Base-by-base conservation (phyloP, 768 basidiomycete genomes). In the Boletales sp. region DNA sequence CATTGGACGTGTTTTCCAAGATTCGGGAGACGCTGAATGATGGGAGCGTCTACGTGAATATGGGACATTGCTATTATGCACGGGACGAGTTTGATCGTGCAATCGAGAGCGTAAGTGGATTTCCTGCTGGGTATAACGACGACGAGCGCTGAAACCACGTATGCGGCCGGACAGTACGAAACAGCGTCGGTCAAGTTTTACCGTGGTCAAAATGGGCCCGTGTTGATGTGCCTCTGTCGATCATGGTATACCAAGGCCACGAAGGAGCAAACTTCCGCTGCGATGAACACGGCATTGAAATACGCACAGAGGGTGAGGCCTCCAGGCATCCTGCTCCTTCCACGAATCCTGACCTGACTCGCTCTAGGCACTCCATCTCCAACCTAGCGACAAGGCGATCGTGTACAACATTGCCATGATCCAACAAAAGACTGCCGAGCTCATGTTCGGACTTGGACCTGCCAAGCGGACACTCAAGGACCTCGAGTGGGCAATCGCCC, bases 321-420 rank as follows among this genome's bases (percentile, higher is more conserved):
- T 27, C 6, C 7, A 27, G 4, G 24, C 24, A 27, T 27, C 21
- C 17, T 19, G 14, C 19, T 9, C 40, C 29, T 32, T 47, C 34
- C 46, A 7, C 24, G 24, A 27, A 27, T 27, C 24, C 24, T 27
- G 24, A 27, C 24, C 24, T 27, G 24, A 27, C 24, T 27, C 24
- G 8, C 15, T 14, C 34, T 15, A 97, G 94, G 94, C 94, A 2
- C 74, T 88, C 14, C 86, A 90, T 55, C 69, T 93, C 7, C 84
- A 87, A 56, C 93, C 94, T 0, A 79, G 76, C 48, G 97, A 99
- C 72, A 94, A 94, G 63, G 89, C 92, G 4, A 83, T 87, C 44
- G 53, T 92, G 38, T 98, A 94, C 71, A 98, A 99, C 67, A 90
- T 97, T 59, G 94, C 95, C 47, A 94, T 99, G 88, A 93, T 98